Conservation (phyloP, 306 rosid genomes). For the Trichosanthes truncata region DNA sequence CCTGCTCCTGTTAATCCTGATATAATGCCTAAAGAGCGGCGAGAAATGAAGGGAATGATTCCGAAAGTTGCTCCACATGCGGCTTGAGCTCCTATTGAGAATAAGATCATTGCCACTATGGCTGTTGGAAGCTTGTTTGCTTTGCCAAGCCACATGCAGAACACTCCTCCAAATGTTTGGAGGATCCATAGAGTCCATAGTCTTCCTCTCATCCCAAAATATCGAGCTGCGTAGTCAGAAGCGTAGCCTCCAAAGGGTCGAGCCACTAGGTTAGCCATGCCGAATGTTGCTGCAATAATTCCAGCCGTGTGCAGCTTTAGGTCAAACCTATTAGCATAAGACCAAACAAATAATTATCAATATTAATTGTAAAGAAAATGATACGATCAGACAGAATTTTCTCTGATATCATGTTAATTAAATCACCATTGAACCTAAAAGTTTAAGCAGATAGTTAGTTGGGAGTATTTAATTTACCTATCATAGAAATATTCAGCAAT, state of each 20-base stretch:
- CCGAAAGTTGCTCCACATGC: constrained; percentile 94
- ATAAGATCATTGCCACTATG: constrained; percentile 56
- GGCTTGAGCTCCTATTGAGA: constrained; percentile 89
- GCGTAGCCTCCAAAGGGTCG: constrained; percentile 79
- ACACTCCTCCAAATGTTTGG: constrained; percentile 69
- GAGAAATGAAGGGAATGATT: constrained; percentile 68
- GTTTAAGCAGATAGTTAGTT: too few species aligned
- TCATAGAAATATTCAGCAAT: constrained; percentile 83
- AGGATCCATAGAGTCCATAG: constrained; percentile 72
- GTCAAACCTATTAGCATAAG: constrained; percentile 29
- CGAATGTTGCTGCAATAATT: constrained; percentile 72
- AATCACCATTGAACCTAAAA: too few species aligned
- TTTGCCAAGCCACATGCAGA: constrained; percentile 81
- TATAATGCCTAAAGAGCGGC: constrained; percentile 63
- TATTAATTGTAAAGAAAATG: too few species aligned
- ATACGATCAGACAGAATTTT: too few species aligned
- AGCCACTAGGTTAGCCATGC: constrained; percentile 80
- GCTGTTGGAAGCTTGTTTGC: constrained; percentile 59
- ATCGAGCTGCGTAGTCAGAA: constrained; percentile 42
- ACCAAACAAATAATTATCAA: too few species aligned
- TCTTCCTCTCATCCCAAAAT: constrained; percentile 84
- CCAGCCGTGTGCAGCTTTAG: constrained; percentile 86
- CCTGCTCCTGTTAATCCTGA: constrained; percentile 83
- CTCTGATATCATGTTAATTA: too few species aligned
- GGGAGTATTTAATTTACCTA: too few species aligned